Evolutionary conservation across 2,329 filamentous ascomycete species (phyloP).

Genomic region (Colletotrichum somersetense): DNA sequence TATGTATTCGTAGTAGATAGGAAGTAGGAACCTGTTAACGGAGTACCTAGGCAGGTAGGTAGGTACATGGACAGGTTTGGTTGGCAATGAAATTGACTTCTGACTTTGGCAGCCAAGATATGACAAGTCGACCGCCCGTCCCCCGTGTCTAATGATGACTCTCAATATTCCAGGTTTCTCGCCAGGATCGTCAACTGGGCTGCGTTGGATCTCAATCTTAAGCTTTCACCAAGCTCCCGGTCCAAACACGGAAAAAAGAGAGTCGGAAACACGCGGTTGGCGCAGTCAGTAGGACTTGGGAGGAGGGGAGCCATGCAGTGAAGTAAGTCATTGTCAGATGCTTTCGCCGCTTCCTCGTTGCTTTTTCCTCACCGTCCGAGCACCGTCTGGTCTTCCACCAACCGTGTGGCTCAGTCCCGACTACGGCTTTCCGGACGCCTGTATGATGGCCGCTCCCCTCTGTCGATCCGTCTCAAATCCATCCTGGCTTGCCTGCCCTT

Average conservation of each 20-base stretch:
- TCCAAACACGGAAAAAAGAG: slow-evolving; percentile 18
- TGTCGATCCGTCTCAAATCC: slow-evolving; percentile 4
- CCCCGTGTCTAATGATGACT: background rate
- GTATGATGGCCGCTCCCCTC: slow-evolving; percentile 7
- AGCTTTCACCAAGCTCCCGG: slow-evolving; percentile 3
- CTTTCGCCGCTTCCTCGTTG: slow-evolving; percentile 36
- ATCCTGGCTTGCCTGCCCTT: slow-evolving; percentile 10
- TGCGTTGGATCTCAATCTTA: background rate
- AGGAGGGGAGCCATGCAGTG: slow-evolving; percentile 23
- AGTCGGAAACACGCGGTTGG: slow-evolving; percentile 19
- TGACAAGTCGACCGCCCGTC: background rate
- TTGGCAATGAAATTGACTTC: too few relatives aligned
- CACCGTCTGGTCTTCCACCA: slow-evolving; percentile 30
- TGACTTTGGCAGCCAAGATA: background rate
- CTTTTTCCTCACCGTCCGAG: slow-evolving; percentile 32
- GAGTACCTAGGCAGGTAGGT: too few relatives aligned
- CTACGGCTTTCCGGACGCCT: slow-evolving; percentile 7
- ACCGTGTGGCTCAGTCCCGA: slow-evolving; percentile 15
- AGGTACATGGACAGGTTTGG: too few relatives aligned
- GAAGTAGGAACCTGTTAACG: too few relatives aligned
- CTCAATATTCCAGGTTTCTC: background rate
- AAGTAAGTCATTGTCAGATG: slow-evolving; percentile 42
- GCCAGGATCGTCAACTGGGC: background rate
- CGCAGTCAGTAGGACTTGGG: background rate
- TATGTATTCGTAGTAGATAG: too few relatives aligned